These are phyloP conservation scores for Pigoraptor vietnamica DNA, from an alignment of 78 protist species.

Conservation along the genomic window DNA sequence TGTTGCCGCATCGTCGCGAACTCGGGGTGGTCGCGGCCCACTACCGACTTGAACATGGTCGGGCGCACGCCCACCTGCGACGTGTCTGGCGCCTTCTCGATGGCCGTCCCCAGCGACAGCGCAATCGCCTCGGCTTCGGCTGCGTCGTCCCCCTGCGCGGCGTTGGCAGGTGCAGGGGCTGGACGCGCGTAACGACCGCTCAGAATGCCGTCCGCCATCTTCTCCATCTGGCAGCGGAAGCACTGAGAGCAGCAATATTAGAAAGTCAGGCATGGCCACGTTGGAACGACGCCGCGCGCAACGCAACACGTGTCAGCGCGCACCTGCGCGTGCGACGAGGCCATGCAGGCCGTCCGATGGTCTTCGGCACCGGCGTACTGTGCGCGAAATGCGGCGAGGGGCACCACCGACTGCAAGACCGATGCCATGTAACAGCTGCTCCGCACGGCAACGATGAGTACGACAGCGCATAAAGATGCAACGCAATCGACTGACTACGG, in stretches of 20 bases:
- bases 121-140: neutral
- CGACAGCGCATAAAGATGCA: too few species aligned
- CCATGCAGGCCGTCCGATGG: neutral
- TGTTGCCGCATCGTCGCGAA: constrained; percentile 49
- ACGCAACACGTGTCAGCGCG: neutral
- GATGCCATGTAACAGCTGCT: constrained; percentile 55
- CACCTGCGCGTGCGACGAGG: neutral
- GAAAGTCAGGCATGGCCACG: too few species aligned
- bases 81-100: neutral
- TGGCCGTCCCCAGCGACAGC: neutral
- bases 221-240: constrained; percentile 20
- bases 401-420: constrained; percentile 29
- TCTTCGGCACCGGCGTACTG: neutral
- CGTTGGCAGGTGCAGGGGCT: neutral
- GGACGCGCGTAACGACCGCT: constrained; percentile 18
- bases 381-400: constrained; percentile 8
- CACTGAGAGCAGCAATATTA: neutral
- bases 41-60: constrained; percentile 29
- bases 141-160: neutral
- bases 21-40: constrained; percentile 52
- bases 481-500: neutral
- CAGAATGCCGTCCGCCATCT: constrained; percentile 20
- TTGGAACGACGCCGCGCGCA: too few species aligned
- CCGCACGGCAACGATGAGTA: too few species aligned
- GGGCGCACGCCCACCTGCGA: constrained; percentile 27